These are phyloP conservation scores for Neurospora sp. DNA, from an alignment of 495 filamentous ascomycete species.

Conservation along the genomic window DNA sequence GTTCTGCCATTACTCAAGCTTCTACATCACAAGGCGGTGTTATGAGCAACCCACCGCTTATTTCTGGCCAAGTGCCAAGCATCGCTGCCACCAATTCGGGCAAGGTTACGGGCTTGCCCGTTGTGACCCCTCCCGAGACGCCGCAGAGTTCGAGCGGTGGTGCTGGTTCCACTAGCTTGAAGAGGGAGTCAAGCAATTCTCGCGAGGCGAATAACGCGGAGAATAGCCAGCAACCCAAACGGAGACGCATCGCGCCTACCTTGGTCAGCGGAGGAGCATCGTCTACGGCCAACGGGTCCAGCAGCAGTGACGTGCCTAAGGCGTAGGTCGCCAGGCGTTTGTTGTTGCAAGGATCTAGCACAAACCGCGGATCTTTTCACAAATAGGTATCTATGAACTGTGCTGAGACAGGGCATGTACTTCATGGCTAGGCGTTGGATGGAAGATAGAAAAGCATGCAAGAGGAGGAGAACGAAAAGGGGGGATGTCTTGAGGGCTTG, in stretches of 20 bases:
- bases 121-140: conserved; percentile 76
- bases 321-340: conserved; percentile 3
- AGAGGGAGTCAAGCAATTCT: conserved; percentile 46
- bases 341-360: not conserved
- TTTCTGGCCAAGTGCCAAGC: conserved; percentile 59
- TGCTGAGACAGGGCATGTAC: not conserved
- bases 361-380: not conserved
- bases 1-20: conserved; percentile 62
- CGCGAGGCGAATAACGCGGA: conserved; percentile 33
- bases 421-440: not conserved
- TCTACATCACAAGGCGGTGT: conserved; percentile 22
- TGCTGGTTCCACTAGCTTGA: conserved; percentile 39
- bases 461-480: not conserved
- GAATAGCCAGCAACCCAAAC: conserved; percentile 45
- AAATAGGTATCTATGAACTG: not conserved
- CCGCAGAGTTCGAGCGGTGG: conserved; percentile 42
- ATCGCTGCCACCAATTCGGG: conserved; percentile 61
- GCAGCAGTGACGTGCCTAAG: conserved; percentile 8
- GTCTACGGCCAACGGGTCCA: not conserved
- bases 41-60: conserved; percentile 71
- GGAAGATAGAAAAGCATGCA: not conserved
- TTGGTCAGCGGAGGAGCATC: conserved; percentile 31
- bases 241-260: conserved; percentile 70
- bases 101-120: conserved; percentile 41
- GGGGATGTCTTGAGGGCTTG: not conserved